Evolutionary conservation across 2,329 filamentous ascomycete species (phyloP), one percentile per base, ranked within the genome.

Genomic region (Ilyonectria robusta): DNA sequence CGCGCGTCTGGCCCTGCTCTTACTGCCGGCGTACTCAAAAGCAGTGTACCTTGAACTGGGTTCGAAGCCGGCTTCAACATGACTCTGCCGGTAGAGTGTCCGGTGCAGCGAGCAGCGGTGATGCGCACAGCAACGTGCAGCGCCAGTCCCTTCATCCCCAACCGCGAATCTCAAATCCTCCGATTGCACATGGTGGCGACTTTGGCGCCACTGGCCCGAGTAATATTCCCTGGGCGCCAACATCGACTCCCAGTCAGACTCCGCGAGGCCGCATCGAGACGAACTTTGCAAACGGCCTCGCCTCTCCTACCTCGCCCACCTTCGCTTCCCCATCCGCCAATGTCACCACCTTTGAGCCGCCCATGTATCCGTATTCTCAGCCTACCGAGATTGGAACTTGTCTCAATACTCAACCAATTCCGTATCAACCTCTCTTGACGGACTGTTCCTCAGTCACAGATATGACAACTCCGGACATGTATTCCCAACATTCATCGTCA

Each of bases 21-120:
- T 74, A 75, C 56, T 75, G 73, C 65, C 70, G 74, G 48, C 69
- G 73, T 42, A 75, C 73, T 42, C 66, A 72, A 29, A 75, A 75
- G 56, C 71, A 75, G 69, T 75, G 73, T 42, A 75, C 73, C 40
- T 74, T 75, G 42, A 56, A 74, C 46, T 75, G 73, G 73, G 73
- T 73, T 66, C 70, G 73, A 21, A 70, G 72, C 55, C 73, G 75
- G 55, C 62, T 75, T 40, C 73, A 74, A 57, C 68, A 70, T n/a
- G 66, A 70, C 33, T 66, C 73, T 47, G 62, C 70, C 47, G 60
- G 42, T 42, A 62, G 71, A 35, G 62, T 54, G 33, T 31, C 62
- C 42, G 46, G 68, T 42, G 15, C 40, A 42, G n/a, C 8, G 8
- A 17, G 15, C 17, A 55, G 62, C 59, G 61, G 56, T 48, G 55